A percentile compares a stretch with the other conserved stretches of the same genome.
Evolutionary conservation across 352 stramenopile species (phyloP).

Genomic region (Paralagenidium karlingii): DNA sequence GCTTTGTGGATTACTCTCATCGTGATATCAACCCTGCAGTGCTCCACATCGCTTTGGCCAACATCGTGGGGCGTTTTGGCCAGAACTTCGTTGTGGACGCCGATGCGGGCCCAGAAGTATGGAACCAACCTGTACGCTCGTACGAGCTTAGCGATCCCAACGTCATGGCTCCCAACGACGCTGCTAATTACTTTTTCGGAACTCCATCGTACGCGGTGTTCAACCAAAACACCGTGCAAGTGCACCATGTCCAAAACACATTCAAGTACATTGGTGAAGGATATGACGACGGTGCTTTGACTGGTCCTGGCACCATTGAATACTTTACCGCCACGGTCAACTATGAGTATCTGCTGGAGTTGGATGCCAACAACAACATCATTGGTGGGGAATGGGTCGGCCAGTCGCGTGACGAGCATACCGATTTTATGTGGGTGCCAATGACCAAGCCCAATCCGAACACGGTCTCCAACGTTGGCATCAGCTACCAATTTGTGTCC

Average conservation of each 20-base stretch:
- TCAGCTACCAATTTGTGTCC: too few relatives aligned
- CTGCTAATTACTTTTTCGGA: conserved; percentile 21
- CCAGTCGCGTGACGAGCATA: conserved; percentile 15
- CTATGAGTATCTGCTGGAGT: conserved; percentile 29
- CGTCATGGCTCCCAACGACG: conserved; percentile 16
- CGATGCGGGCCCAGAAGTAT: background rate
- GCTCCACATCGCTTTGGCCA: too few relatives aligned
- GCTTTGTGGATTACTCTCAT: conserved; percentile 6
- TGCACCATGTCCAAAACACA: conserved; percentile 26
- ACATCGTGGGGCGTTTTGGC: too few relatives aligned
- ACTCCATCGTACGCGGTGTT: conserved; percentile 35
- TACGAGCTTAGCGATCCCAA: conserved; percentile 19
- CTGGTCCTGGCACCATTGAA: conserved; percentile 18
- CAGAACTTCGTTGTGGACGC: too few relatives aligned
- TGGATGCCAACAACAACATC: conserved; percentile 18
- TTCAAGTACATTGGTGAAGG: conserved; percentile 38
- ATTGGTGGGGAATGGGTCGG: conserved; percentile 30
- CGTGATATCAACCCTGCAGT: conserved; percentile 4
- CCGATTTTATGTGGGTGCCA: conserved; percentile 26
- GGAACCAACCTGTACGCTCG: conserved; percentile 38
- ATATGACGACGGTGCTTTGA: conserved; percentile 36
- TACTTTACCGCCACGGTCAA: conserved; percentile 7
- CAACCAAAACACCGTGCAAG: conserved; percentile 21
- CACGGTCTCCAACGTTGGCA: too few relatives aligned
- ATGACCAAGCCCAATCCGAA: conserved; percentile 15